These are phyloP conservation scores for Penicillium sp. DNA, from an alignment of 2,329 filamentous ascomycete genomes.

Conservation along the genomic window DNA sequence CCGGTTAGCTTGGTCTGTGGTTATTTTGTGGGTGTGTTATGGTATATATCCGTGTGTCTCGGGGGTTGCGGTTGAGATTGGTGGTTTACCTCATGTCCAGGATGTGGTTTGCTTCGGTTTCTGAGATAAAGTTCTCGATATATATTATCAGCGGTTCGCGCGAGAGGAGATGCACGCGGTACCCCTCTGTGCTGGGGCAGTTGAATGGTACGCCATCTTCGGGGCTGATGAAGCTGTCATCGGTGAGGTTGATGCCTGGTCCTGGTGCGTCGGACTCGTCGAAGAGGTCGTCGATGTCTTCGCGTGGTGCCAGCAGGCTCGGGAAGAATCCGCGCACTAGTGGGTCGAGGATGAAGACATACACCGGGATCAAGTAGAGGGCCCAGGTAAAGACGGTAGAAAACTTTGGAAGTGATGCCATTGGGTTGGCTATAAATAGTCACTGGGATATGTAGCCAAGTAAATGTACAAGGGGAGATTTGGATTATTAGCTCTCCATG, in stretches of 20 bases:
- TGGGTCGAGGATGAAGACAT: constrained; percentile 39
- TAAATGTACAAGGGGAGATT: not conserved
- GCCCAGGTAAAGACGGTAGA: constrained; percentile 36
- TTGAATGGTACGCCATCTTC: constrained; percentile 32
- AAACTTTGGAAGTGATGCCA: constrained; percentile 29
- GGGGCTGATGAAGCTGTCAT: constrained; percentile 37
- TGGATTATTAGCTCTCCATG: not conserved
- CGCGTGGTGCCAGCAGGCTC: not conserved
- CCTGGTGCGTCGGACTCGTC: constrained; percentile 16
- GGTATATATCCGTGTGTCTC: not conserved
- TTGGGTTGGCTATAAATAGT: constrained; percentile 11
- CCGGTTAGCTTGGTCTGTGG: not conserved
- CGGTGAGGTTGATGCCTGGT: constrained; percentile 26
- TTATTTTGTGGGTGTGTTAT: not conserved
- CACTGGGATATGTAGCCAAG: not conserved
- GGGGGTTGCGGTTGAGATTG: not conserved
- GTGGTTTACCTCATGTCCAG: constrained; percentile 53
- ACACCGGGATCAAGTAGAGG: constrained; percentile 40
- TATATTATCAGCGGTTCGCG: constrained; percentile 59
- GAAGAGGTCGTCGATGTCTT: constrained; percentile 11
- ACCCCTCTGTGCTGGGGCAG: constrained; percentile 30
- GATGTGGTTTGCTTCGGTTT: constrained; percentile 51
- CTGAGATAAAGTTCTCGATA: constrained; percentile 56
- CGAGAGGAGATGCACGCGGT: constrained; percentile 51
- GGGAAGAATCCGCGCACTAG: constrained; percentile 31